Conservation (phyloP, 2,329 filamentous ascomycete genomes). For the Colletotrichum tropicicola region DNA sequence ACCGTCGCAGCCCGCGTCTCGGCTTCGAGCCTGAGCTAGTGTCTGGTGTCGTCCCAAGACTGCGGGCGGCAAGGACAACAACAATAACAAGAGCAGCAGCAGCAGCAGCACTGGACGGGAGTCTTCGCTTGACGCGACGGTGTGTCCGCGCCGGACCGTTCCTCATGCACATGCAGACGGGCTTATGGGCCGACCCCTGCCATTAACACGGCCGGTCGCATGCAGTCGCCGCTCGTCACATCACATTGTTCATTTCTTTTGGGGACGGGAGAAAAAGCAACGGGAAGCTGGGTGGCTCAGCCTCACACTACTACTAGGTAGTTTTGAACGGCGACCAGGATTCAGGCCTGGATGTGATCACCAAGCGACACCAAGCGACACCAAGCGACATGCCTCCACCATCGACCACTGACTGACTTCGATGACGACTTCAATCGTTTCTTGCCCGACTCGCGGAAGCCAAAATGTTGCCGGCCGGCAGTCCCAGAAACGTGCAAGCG, state of each 20-base stretch:
- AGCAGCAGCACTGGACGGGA: too few relatives aligned
- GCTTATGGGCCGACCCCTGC: slow-evolving; percentile 20
- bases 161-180: slow-evolving; percentile 28
- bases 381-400: too few relatives aligned
- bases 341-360: too few relatives aligned
- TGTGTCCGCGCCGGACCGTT: slow-evolving; percentile 23
- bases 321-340: too few relatives aligned
- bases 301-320: too few relatives aligned
- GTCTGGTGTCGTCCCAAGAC: neutral
- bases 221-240: slow-evolving; percentile 11
- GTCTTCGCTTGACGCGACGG: slow-evolving; percentile 5
- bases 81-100: too few relatives aligned
- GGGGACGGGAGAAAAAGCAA: neutral
- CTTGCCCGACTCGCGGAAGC: neutral
- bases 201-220: slow-evolving; percentile 10
- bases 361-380: too few relatives aligned
- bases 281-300: too few relatives aligned
- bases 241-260: neutral
- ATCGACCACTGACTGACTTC: too few relatives aligned
- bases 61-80: neutral
- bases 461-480: slow-evolving; percentile 1
- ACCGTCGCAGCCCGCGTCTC: neutral
- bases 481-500: neutral
- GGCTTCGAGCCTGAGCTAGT: neutral
- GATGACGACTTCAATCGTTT: neutral